Percentiles rank a stretch among this genome's conserved stretches.
phyloP scores from a whole-genome alignment of 108 stramenopile species.

The Nannochloropsis gaditana region DNA sequence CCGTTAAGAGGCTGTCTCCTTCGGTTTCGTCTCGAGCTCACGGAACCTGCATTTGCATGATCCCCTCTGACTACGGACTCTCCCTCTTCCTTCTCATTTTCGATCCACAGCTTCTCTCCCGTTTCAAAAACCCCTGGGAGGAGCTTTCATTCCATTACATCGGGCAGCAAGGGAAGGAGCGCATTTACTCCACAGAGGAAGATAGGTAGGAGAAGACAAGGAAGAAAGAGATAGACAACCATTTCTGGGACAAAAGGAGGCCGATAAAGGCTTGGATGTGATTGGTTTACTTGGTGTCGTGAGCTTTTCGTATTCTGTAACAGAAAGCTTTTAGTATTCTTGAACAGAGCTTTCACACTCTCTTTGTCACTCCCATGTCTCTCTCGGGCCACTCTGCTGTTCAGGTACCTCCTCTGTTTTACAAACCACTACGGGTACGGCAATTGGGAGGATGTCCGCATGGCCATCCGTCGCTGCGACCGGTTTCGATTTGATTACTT shows the following conservation, averaged over 20 bases:
- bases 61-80: neutral
- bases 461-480: constrained; percentile 52
- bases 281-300: neutral
- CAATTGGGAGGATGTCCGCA: constrained; percentile 54
- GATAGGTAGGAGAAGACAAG: neutral
- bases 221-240: neutral
- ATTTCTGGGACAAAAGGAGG: neutral
- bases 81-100: neutral
- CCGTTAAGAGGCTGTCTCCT: neutral
- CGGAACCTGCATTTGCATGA: too few species aligned
- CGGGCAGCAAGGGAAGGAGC: constrained; percentile 10
- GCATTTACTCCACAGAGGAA: constrained; percentile 15
- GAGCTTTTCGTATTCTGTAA: neutral
- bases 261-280: neutral
- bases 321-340: neutral
- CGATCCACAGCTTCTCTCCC: constrained; percentile 35
- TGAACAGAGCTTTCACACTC: neutral
- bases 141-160: constrained; percentile 51
- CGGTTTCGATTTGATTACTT: constrained; percentile 57
- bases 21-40: too few species aligned
- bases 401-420: constrained; percentile 45
- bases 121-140: constrained; percentile 55
- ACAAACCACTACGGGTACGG: constrained; percentile 54
- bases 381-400: neutral
- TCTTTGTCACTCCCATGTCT: neutral